phyloP scores from a whole-genome alignment of 2,329 filamentous ascomycete genomes.

The Pseudonectria buxi region DNA sequence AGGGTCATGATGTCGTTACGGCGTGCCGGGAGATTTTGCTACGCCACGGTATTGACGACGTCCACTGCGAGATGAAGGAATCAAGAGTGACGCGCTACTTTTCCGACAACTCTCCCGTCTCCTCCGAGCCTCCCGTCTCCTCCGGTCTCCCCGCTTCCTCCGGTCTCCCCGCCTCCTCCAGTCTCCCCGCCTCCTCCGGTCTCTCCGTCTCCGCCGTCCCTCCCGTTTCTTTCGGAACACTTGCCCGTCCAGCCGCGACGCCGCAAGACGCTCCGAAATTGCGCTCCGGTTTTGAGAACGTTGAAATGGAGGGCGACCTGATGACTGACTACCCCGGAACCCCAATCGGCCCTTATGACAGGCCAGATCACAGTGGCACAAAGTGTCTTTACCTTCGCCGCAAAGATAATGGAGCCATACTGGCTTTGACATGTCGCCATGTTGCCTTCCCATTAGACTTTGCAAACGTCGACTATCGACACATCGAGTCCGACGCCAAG shows the following conservation, averaged over 20 bases:
- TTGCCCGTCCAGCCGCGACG: background rate
- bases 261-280: no score
- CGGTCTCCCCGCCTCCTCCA: no score
- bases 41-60: background rate
- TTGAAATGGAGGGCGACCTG: background rate
- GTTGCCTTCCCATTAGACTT: background rate
- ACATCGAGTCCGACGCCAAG: background rate
- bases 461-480: background rate
- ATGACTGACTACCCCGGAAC: conserved; percentile 1
- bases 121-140: no score
- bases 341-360: background rate
- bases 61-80: conserved; percentile 1
- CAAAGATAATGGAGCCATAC: background rate
- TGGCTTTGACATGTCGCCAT: conserved; percentile 6
- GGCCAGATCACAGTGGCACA: conserved; percentile 1
- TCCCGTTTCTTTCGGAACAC: no score
- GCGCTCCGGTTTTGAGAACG: background rate
- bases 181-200: no score
- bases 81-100: background rate
- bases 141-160: conserved; percentile 3
- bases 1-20: background rate
- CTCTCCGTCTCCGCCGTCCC: no score
- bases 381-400: conserved; percentile 5
- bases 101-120: background rate
- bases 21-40: background rate